Conservation (phyloP, 2,329 filamentous ascomycete species). For the Periconia sp. region DNA sequence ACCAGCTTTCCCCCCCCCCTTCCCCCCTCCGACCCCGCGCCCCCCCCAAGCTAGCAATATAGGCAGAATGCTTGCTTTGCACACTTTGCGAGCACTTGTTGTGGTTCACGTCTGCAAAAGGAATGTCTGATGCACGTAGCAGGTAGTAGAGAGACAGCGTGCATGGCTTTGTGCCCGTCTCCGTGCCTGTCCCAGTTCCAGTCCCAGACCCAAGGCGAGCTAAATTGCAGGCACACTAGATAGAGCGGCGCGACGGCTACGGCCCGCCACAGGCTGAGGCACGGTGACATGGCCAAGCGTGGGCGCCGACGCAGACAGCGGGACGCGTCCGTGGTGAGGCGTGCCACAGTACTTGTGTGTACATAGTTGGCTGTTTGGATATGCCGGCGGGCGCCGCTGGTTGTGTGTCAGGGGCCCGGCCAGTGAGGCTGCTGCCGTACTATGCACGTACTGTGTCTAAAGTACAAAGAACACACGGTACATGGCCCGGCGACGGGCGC, state of each 20-base stretch:
- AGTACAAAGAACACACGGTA: not conserved
- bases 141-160: too few species aligned
- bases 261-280: slow-evolving; percentile 19
- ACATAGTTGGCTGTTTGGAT: too few species aligned
- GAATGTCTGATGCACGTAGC: too few species aligned
- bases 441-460: not conserved
- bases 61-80: slow-evolving; percentile 7
- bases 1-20: too few species aligned
- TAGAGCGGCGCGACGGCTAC: slow-evolving; percentile 20
- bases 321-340: too few species aligned
- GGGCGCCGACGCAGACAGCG: too few species aligned
- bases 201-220: slow-evolving; percentile 10
- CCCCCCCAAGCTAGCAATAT: slow-evolving; percentile 8
- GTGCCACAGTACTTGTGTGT: too few species aligned
- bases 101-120: too few species aligned
- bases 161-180: not conserved
- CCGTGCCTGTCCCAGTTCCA: too few species aligned
- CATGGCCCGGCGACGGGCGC: too few species aligned
- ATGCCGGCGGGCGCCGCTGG: too few species aligned
- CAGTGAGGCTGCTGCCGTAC: not conserved
- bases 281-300: slow-evolving; percentile 8
- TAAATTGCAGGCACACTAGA: slow-evolving; percentile 19
- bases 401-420: not conserved
- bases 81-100: too few species aligned
- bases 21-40: not conserved